Base-by-base conservation (phyloP, 371 early-diverging fungal species). In the Choanephora cucurbitarum region DNA sequence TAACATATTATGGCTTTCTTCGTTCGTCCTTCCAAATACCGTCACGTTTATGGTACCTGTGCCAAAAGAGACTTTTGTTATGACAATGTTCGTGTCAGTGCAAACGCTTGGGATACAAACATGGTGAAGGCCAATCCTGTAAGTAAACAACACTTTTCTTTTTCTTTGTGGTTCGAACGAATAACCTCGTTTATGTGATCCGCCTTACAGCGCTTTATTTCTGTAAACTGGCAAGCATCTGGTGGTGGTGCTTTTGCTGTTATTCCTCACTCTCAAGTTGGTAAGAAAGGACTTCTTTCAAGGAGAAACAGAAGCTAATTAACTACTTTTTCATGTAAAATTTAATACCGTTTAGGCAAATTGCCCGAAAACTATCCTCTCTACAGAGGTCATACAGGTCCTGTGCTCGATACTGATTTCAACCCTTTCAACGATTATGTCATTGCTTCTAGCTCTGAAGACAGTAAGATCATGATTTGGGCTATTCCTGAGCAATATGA, bases 241-340 rank as follows among this genome's bases (percentile, higher is more conserved):
- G 99, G 99, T 58, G 99, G 99, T 68, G 99, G 99, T 51, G 92
- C 96, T 1, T 98, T 98, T 79, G 91, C 93, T 57, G 96, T 98
- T 13, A 83, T 97, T 49, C 94, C 97, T 10, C 85, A 88, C 44
- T 71, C 78, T 37, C 77, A 81, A 67, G 81, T 83, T 15, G 98
- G 98, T 84, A 79, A 65, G 79, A 43, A 4, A 18, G n/a, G 41
- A n/a, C 47, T 9, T 46, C 42, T n/a, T n/a, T n/a, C n/a, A n/a
- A n/a, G n/a, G n/a, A n/a, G n/a, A n/a, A n/a, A n/a, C n/a, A n/a
- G n/a, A n/a, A n/a, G n/a, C n/a, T n/a, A n/a, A n/a, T n/a, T n/a
- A n/a, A n/a, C n/a, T n/a, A n/a, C n/a, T n/a, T n/a, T n/a, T n/a
- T n/a, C n/a, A n/a, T n/a, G n/a, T n/a, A n/a, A n/a, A n/a, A n/a